These are phyloP conservation scores for Taphrina populina DNA, from an alignment of 1,139 yeast genomes.

Conservation along the genomic window DNA sequence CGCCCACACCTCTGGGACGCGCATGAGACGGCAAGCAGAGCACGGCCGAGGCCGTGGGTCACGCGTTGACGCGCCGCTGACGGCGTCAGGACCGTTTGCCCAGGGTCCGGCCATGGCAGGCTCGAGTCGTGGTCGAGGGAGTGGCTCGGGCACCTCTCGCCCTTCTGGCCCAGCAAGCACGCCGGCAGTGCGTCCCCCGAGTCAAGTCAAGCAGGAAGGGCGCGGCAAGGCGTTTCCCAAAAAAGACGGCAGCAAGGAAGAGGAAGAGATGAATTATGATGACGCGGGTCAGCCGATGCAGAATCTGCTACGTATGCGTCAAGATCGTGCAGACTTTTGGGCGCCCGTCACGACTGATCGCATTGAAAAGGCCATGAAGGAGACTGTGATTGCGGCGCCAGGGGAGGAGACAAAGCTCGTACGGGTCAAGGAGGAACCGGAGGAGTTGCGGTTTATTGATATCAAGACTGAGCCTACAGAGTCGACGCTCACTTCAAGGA, in stretches of 20 bases:
- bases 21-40: conserved; percentile 22
- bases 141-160: neutral
- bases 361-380: conserved; percentile 10
- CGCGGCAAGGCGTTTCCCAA: neutral
- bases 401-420: conserved; percentile 1
- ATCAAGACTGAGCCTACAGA: conserved; percentile 20
- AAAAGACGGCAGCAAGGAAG: neutral
- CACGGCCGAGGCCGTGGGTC: conserved; percentile 31
- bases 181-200: neutral
- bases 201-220: neutral
- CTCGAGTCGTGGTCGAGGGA: neutral
- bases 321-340: conserved; percentile 18
- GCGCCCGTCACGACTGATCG: conserved; percentile 25
- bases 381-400: conserved; percentile 3
- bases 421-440: conserved; percentile 18
- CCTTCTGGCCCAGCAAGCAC: neutral
- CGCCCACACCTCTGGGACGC: neutral
- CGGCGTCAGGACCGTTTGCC: conserved; percentile 31
- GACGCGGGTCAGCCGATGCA: conserved; percentile 21
- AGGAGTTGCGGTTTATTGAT: conserved; percentile 13
- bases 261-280: conserved; percentile 14
- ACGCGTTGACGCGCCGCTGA: conserved; percentile 32
- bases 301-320: conserved; percentile 14
- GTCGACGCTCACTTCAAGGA: conserved; percentile 6
- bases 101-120: conserved; percentile 30